Base-by-base conservation (phyloP, 2,329 filamentous ascomycete genomes). In the Ceratocystiopsis minuta region DNA sequence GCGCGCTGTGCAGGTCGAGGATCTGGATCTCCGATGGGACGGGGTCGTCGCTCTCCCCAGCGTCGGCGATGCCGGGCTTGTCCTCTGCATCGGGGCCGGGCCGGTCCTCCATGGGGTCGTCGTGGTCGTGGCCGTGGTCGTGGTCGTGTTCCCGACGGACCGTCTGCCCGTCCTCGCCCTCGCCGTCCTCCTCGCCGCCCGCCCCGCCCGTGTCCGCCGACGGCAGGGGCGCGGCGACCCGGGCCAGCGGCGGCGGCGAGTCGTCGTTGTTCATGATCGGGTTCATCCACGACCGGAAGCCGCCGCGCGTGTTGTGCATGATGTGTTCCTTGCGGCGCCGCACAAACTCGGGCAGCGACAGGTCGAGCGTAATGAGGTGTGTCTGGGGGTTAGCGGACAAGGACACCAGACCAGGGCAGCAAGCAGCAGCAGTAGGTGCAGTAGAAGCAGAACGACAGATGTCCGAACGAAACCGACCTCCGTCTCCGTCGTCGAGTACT, bases 1-100 rank as follows among this genome's bases (percentile, higher is more conserved):
- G 79, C 3, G 62, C 53, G 1, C 78, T 78, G 57, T 93, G 80
- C 4, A 95, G 67, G 24, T 84, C 85, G n/a, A 90, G 65, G 40
- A 95, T 78, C 54, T 94, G 85, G 6, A 94, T 71, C 34, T 70
- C 60, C 28, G 61, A 46, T 6, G 48, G n/a, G n/a, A 45, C 41
- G 13, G 48, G 43, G 1, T 38, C 38, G 16, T 33, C 38, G 18
- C 37, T 13, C 3, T 43, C 37, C 11, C 37, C 39, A 9, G 20
- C 20, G 20, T 20, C 20, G 20, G 20, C 14, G n/a, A 3, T 5
- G 16, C 6, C 17, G 9, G 12, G 16, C 17, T n/a, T 34, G 32
- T 34, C 12, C 4, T 32, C 16, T 1, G 32, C 11, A 3, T 16
- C 38, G 35, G 32, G 15, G 32, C 32, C 13, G 24, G 20, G 20